Base-by-base conservation (phyloP, 176 grass and related monocot species). In the Carex scoparia region DNA sequence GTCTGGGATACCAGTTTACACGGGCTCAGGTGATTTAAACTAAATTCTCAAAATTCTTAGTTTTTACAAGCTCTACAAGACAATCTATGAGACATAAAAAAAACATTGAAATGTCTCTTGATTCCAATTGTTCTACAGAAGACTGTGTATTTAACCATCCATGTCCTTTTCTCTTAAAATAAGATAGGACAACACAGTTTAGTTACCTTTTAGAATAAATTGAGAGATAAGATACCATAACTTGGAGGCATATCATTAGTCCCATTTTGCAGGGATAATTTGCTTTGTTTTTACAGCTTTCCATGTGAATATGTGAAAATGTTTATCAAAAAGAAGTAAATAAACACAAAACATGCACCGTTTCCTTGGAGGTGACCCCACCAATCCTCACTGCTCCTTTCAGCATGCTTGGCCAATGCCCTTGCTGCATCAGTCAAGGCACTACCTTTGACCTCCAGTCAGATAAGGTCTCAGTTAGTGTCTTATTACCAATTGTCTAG, bases 381-480 rank as follows among this genome's bases (percentile, higher is more conserved):
- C 93, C 93, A 98, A 86, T 83, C 89, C 79, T 92, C 61, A 14
- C 44, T 92, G 62, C 88, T 90, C 91, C 95, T 92, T 85, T 92
- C 86, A 78, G 91, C 91, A 91, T 98, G 93, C 89, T 98, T 98
- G 15, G 91, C 79, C 88, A 98, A 86, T 90, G 92, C 91, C 89
- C 93, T 98, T 88, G 92, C 95, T 88, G 85, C 88, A 87, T 98
- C 89, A 93, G 91, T 94, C 91, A 98, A 90, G 57, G 89, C 88
- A 86, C 93, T 90, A 81, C 89, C 85, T 86, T 88, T 93, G 23
- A 98, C 87, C 95, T 98, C 89, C 89, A 89, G 57, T 55, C 64
- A 37, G 84, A 82, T 44, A 85, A 70, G 7, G 56, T 67, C 84
- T 14, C 57, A 80, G 58, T 71, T 85, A 51, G 28, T 78, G 6